A percentile compares a stretch with the other conserved stretches of the same genome.
Evolutionary conservation across 208 protist genomes (phyloP).

Genomic region (Porcisia deanei): DNA sequence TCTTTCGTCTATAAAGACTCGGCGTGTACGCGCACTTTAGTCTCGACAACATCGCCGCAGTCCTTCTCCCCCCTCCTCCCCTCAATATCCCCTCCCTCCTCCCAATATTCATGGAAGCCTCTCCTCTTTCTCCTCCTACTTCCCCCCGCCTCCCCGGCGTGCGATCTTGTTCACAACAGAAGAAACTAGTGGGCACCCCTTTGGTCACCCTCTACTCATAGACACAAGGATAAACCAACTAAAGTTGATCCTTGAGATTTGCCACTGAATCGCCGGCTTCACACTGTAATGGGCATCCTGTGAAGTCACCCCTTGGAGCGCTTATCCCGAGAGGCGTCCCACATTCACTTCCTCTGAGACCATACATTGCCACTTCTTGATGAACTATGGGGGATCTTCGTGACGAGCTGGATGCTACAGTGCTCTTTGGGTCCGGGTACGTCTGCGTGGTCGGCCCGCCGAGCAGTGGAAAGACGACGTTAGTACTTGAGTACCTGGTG

Average conservation of each 20-base stretch:
- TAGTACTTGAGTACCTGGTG: conserved; percentile 60
- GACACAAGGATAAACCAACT: not conserved
- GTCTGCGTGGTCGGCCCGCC: conserved; percentile 76
- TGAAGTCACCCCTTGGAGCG: not conserved
- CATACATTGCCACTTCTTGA: too few species aligned
- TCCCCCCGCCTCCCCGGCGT: too few species aligned
- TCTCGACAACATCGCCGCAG: not conserved
- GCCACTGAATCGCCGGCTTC: not conserved
- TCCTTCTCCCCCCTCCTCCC: not conserved
- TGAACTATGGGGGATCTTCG: conserved; percentile 29
- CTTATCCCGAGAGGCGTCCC: not conserved
- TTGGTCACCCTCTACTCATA: not conserved
- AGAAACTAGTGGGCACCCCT: not conserved
- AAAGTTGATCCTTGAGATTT: too few species aligned
- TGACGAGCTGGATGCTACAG: conserved; percentile 75
- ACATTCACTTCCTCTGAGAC: not conserved
- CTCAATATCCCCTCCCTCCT: not conserved
- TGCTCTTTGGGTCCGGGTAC: conserved; percentile 77
- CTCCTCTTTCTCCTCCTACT: not conserved
- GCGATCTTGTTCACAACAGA: not conserved
- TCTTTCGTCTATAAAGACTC: not conserved
- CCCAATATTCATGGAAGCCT: not conserved
- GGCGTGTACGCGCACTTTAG: not conserved
- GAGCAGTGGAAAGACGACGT: conserved; percentile 76
- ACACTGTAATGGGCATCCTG: not conserved